Evolutionary conservation across 306 rosid species (phyloP).

Genomic region (Glycyrrhiza uralensis): DNA sequence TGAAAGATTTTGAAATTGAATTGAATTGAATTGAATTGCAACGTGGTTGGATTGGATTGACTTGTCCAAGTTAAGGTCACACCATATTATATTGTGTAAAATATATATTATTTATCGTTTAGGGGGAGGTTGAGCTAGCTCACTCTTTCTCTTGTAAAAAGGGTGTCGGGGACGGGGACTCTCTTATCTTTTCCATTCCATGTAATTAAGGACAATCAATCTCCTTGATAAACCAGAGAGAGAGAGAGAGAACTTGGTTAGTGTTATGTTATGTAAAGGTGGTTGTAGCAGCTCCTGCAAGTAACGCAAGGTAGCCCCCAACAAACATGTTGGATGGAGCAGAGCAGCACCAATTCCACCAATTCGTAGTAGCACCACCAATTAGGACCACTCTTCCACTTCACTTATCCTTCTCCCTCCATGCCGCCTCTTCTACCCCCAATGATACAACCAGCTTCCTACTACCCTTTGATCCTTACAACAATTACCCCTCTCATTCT

Average conservation of each 20-base stretch:
- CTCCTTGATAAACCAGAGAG: constrained; percentile 47
- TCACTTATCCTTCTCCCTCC: constrained; percentile 45
- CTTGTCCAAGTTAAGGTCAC: constrained; percentile 12
- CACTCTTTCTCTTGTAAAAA: constrained; percentile 63
- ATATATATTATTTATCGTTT: too few relatives aligned
- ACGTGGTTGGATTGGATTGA: constrained; percentile 25
- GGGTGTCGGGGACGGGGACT: constrained; percentile 49
- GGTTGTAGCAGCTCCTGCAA: too few relatives aligned
- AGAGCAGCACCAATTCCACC: constrained; percentile 70
- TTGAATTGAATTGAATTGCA: not conserved
- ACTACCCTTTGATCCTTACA: constrained; percentile 32
- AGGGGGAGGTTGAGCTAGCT: too few relatives aligned
- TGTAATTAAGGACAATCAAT: constrained; percentile 49
- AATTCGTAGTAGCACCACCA: constrained; percentile 68
- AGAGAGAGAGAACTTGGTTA: constrained; percentile 40
- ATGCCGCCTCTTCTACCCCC: constrained; percentile 30
- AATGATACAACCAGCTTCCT: not conserved
- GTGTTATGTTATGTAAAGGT: too few relatives aligned
- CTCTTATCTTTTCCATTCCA: constrained; percentile 38
- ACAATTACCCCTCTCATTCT: not conserved
- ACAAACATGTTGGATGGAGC: constrained; percentile 66
- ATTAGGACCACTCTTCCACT: constrained; percentile 45
- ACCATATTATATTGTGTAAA: too few relatives aligned
- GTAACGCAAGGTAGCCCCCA: not conserved
- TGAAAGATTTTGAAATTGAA: too few relatives aligned